A percentile compares a stretch with the other conserved stretches of the same genome.
phyloP scores from a whole-genome alignment of 163 green algal genomes.

The Chloroidium sp. region DNA sequence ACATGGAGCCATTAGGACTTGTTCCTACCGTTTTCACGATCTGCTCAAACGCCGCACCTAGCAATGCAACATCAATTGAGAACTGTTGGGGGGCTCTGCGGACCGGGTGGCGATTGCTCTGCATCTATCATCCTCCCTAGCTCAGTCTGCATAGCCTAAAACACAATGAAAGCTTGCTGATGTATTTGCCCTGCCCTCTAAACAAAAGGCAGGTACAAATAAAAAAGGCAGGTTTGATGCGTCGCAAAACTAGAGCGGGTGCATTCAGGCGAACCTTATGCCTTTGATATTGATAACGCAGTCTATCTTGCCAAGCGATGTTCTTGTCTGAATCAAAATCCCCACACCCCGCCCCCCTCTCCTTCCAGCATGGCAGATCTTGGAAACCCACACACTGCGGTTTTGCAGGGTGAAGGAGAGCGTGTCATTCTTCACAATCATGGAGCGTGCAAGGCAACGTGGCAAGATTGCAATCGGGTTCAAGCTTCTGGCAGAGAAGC shows the following conservation, averaged over 20 bases:
- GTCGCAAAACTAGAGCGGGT: no score
- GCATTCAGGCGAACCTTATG: no score
- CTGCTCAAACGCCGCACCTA: neutral
- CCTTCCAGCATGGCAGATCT: neutral
- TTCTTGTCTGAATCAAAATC: neutral
- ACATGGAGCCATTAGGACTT: neutral
- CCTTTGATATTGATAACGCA: no score
- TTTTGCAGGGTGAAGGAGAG: conserved; percentile 19
- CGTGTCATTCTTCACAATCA: conserved; percentile 38
- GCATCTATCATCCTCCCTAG: neutral
- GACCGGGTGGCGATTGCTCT: neutral
- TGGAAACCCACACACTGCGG: neutral
- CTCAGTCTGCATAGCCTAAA: no score
- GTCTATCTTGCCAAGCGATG: no score
- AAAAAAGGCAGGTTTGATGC: no score
- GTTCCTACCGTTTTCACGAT: neutral
- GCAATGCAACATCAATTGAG: no score
- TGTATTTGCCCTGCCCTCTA: no score
- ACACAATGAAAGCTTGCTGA: no score
- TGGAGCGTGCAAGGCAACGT: conserved; percentile 16
- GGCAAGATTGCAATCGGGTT: conserved; percentile 39
- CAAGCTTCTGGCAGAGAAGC: conserved; percentile 6
- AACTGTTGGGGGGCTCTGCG: no score
- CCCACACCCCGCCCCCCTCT: neutral
- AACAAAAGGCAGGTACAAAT: no score